phyloP scores from a whole-genome alignment of 1,284 basidiomycete genomes.

The Phaffia rhodozyma region DNA sequence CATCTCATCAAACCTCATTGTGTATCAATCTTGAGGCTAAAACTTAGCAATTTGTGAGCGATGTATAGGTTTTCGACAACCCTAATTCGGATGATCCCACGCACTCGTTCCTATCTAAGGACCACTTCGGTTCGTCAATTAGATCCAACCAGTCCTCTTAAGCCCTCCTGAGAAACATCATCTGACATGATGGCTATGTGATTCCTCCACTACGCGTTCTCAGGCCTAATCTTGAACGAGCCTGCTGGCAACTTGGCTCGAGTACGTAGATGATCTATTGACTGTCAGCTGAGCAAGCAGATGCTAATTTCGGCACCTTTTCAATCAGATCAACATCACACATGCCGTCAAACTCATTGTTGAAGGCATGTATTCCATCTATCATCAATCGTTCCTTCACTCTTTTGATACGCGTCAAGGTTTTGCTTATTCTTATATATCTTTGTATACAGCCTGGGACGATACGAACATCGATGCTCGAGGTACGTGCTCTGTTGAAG shows the following conservation, averaged over 20 bases:
- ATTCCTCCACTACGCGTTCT: slow-evolving; percentile 38
- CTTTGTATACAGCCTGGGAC: slow-evolving; percentile 71
- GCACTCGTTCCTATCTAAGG: slow-evolving; percentile 48
- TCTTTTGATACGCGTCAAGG: no score
- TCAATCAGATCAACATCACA: slow-evolving; percentile 41
- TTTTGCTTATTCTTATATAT: no score
- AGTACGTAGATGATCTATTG: no score
- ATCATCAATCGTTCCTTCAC: neutral
- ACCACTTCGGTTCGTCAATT: neutral
- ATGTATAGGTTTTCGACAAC: slow-evolving; percentile 55
- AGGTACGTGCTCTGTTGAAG: no score
- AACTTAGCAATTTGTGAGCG: no score
- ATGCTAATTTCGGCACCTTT: no score
- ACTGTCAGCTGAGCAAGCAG: no score
- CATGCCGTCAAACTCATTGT: slow-evolving; percentile 35
- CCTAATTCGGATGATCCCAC: slow-evolving; percentile 69
- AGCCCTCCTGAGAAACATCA: neutral
- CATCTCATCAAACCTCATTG: no score
- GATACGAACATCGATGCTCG: slow-evolving; percentile 49
- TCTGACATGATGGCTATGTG: slow-evolving; percentile 27
- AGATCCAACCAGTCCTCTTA: neutral
- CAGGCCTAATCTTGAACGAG: slow-evolving; percentile 35
- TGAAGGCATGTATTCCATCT: neutral
- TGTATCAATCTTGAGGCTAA: no score
- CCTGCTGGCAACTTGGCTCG: slow-evolving; percentile 60